Conservation (phyloP, 1,139 yeast genomes). For the Blastobotrys illinoisensis region DNA sequence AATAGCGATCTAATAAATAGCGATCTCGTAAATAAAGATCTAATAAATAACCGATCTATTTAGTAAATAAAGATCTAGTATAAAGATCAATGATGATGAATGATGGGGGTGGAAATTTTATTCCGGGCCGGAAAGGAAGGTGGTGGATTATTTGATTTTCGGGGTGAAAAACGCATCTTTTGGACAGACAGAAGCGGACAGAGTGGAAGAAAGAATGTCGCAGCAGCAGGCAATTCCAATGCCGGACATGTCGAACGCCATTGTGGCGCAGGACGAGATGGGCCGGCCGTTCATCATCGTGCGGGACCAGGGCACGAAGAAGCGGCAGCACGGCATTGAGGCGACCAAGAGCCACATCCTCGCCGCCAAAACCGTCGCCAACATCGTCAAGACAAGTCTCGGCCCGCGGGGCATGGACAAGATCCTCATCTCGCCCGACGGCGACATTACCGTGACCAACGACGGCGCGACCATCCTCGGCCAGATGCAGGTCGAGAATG, state of each 20-base stretch:
- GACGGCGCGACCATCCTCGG: conserved; percentile 97
- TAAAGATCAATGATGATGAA: background rate
- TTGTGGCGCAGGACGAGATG: conserved; percentile 98
- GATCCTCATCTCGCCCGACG: conserved; percentile 88
- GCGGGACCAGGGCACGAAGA: conserved; percentile 91
- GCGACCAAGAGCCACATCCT: conserved; percentile 89
- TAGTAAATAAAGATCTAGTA: background rate
- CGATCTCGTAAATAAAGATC: background rate
- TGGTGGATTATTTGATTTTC: background rate
- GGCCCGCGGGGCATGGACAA: conserved; percentile 99
- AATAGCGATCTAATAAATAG: no score
- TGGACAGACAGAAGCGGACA: no score
- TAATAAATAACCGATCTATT: background rate
- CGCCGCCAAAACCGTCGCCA: conserved; percentile 94
- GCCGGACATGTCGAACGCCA: conserved; percentile 97
- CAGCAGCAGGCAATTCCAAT: conserved; percentile 47
- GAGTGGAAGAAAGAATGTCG: conserved; percentile 7
- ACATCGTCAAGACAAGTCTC: conserved; percentile 83
- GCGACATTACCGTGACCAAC: conserved; percentile 95
- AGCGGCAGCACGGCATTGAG: conserved; percentile 87
- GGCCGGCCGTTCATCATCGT: conserved; percentile 98
- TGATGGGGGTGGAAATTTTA: no score
- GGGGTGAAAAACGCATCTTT: no score
- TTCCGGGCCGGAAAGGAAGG: conserved; percentile 1
- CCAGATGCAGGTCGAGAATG: conserved; percentile 94